Percentiles rank a stretch among this genome's conserved stretches.
These are phyloP conservation scores for Fragaria nilgerrensis DNA, from an alignment of 306 rosid species.

Conservation along the genomic window DNA sequence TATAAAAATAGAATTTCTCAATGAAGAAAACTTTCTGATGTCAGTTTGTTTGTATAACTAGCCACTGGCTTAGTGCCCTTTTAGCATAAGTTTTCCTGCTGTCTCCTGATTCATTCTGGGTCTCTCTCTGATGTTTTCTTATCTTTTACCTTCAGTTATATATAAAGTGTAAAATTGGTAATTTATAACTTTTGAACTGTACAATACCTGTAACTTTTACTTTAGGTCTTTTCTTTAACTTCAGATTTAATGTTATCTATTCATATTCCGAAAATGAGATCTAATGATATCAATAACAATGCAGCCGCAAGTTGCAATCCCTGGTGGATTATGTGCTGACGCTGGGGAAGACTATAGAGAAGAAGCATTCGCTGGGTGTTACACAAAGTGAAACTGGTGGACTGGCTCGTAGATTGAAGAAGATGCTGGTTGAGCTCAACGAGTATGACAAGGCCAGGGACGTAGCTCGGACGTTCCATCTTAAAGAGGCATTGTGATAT, in stretches of 20 bases:
- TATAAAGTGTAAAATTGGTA: not conserved
- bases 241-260: not conserved
- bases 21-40: not conserved
- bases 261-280: not conserved
- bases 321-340: slow-evolving; percentile 67
- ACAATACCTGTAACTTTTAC: too few relatives aligned
- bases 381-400: slow-evolving; percentile 55
- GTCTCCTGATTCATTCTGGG: not conserved
- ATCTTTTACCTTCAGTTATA: not conserved
- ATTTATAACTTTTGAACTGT: not conserved
- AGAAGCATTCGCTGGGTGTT: slow-evolving; percentile 44
- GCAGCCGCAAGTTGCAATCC: slow-evolving; percentile 77
- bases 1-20: not conserved
- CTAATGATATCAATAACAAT: not conserved
- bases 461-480: slow-evolving; percentile 72
- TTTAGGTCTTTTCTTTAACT: not conserved
- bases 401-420: slow-evolving; percentile 85
- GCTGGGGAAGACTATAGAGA: slow-evolving; percentile 71
- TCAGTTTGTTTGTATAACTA: not conserved
- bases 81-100: not conserved
- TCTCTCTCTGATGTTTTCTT: not conserved
- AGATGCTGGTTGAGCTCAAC: slow-evolving; percentile 84
- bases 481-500: slow-evolving; percentile 78
- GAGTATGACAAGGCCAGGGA: slow-evolving; percentile 82
- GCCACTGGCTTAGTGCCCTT: not conserved